Evolutionary conservation across 2,329 filamentous ascomycete species (phyloP).

Genomic region (Cladosporium sp.): DNA sequence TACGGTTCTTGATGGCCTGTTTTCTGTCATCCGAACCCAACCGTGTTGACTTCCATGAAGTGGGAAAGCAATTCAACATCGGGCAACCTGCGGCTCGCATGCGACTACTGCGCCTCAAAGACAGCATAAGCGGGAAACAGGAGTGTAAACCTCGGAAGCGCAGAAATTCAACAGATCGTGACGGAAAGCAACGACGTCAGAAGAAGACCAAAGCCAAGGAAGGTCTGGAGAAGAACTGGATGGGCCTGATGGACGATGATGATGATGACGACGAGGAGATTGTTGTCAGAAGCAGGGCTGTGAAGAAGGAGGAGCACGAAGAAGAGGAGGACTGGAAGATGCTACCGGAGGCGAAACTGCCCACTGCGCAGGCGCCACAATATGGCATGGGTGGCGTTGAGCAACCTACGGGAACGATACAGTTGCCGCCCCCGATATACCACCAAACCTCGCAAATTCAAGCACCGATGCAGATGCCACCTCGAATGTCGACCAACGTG

Average conservation of each 20-base stretch:
- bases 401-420: too few relatives aligned
- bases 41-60: slow-evolving; percentile 15
- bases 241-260: slow-evolving; percentile 11
- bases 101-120: slow-evolving; percentile 14
- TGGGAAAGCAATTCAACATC: slow-evolving; percentile 16
- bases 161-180: not conserved
- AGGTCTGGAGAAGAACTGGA: slow-evolving; percentile 22
- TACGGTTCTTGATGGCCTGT: slow-evolving; percentile 18
- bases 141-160: not conserved
- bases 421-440: too few relatives aligned
- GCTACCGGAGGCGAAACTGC: not conserved
- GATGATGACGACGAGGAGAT: slow-evolving; percentile 13
- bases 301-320: slow-evolving; percentile 12
- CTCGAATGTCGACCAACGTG: too few relatives aligned
- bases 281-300: not conserved
- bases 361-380: too few relatives aligned
- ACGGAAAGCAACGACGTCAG: not conserved
- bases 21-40: slow-evolving; percentile 14
- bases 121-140: slow-evolving; percentile 6
- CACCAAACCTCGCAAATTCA: too few relatives aligned
- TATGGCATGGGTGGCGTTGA: too few relatives aligned
- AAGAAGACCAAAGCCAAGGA: slow-evolving; percentile 6
- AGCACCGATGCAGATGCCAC: too few relatives aligned
- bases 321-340: slow-evolving; percentile 3
- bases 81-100: slow-evolving; percentile 18